Evolutionary conservation across 768 basidiomycete species (phyloP).

Genomic region (Boletus subparvulus): DNA sequence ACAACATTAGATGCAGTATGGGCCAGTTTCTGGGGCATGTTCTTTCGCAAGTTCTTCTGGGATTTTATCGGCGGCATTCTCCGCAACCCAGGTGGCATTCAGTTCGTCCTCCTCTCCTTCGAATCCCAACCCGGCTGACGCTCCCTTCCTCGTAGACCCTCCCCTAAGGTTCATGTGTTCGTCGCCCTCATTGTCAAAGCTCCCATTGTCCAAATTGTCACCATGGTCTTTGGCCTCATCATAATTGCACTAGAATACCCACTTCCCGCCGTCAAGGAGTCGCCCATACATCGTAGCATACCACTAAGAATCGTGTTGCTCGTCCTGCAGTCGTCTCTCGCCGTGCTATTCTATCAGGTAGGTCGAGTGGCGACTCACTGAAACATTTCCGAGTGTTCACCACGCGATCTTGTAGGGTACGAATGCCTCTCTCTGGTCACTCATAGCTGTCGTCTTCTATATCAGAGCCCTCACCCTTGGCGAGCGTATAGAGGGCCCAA

Average conservation of each 20-base stretch:
- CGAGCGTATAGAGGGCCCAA: slow-evolving; percentile 68
- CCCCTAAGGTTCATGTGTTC: slow-evolving; percentile 60
- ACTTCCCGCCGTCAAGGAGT: slow-evolving; percentile 52
- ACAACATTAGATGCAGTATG: slow-evolving; percentile 63
- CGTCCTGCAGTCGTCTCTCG: slow-evolving; percentile 59
- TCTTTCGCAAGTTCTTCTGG: slow-evolving; percentile 96
- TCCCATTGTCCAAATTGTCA: slow-evolving; percentile 71
- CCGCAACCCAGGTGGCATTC: slow-evolving; percentile 75
- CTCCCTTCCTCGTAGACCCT: slow-evolving; percentile 45
- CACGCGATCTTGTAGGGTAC: slow-evolving; percentile 58
- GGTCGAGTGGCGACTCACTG: slow-evolving; percentile 11
- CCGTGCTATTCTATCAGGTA: slow-evolving; percentile 77
- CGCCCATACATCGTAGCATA: slow-evolving; percentile 64
- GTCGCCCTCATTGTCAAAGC: slow-evolving; percentile 71
- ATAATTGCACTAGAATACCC: slow-evolving; percentile 75
- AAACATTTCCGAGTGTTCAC: not conserved
- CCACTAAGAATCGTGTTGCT: slow-evolving; percentile 61
- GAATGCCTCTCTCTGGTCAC: slow-evolving; percentile 77
- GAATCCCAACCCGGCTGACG: not conserved
- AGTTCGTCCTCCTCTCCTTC: slow-evolving; percentile 47
- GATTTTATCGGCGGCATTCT: slow-evolving; percentile 85
- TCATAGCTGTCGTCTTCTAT: slow-evolving; percentile 71
- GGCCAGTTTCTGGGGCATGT: slow-evolving; percentile 77
- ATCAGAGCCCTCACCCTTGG: slow-evolving; percentile 61
- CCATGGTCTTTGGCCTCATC: slow-evolving; percentile 58